phyloP scores from a whole-genome alignment of 768 basidiomycete species.

The Tremella yokohamensis region DNA sequence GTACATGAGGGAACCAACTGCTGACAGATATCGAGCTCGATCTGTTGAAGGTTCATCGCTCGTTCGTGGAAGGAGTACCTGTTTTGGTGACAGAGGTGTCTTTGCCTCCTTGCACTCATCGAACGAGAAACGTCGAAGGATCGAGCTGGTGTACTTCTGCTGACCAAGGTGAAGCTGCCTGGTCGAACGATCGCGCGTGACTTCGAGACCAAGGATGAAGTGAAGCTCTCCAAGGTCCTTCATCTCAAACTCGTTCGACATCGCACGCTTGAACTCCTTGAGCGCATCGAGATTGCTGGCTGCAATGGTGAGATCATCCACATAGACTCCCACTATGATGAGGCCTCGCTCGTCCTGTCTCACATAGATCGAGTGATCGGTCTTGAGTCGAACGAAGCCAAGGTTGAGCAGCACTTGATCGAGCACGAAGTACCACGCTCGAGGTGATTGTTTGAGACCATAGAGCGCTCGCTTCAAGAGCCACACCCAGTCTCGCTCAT shows the following conservation, averaged over 20 bases:
- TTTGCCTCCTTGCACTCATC: constrained; percentile 2
- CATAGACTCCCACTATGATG: constrained; percentile 15
- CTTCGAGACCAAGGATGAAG: constrained; percentile 14
- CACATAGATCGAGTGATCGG: constrained; percentile 13
- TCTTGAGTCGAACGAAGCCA: constrained; percentile 5
- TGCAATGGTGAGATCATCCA: constrained; percentile 18
- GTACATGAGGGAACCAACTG: constrained; percentile 50
- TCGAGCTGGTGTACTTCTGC: constrained; percentile 7
- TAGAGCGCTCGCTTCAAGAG: constrained; percentile 16
- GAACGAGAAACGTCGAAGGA: constrained; percentile 4
- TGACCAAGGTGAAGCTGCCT: constrained; percentile 13
- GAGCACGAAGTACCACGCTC: constrained; percentile 9
- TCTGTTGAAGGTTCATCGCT: constrained; percentile 1
- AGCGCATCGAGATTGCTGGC: constrained; percentile 5
- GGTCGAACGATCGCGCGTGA: constrained; percentile 8
- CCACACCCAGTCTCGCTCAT: constrained; percentile 6
- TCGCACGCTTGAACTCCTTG: constrained; percentile 7
- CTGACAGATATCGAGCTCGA: constrained; percentile 32
- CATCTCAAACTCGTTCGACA: constrained; percentile 12
- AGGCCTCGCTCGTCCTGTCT: constrained; percentile 6
- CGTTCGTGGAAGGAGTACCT: background rate
- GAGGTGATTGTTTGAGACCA: constrained; percentile 12
- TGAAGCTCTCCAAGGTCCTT: constrained; percentile 16
- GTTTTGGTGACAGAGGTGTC: constrained; percentile 3
- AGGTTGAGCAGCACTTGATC: constrained; percentile 1